Percentiles rank a stretch among this genome's conserved stretches.
These are phyloP conservation scores for Oryza glaberrima DNA, from an alignment of 176 grass and related monocot species.

Conservation along the genomic window DNA sequence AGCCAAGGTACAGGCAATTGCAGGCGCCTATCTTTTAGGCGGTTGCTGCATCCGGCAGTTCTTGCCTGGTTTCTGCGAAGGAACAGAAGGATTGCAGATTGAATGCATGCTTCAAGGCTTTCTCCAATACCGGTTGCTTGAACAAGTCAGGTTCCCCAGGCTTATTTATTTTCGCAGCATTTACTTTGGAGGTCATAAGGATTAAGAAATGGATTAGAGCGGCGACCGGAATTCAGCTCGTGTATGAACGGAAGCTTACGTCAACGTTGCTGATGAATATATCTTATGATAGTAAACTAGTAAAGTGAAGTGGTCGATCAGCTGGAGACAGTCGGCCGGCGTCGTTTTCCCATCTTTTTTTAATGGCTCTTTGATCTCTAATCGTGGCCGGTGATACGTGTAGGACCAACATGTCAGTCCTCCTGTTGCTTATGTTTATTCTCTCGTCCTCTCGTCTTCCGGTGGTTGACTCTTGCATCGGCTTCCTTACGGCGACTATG, in stretches of 20 bases:
- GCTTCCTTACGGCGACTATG: not conserved
- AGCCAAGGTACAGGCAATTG: conserved; percentile 53
- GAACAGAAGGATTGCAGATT: conserved; percentile 22
- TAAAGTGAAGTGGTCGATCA: not conserved
- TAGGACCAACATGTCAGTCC: conserved; percentile 1
- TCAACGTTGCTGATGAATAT: not conserved
- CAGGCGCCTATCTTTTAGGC: conserved; percentile 37
- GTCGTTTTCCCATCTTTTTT: not conserved
- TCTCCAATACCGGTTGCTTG: conserved; percentile 40
- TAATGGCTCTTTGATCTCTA: not conserved
- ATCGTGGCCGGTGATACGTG: conserved; percentile 1
- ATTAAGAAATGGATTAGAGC: not conserved
- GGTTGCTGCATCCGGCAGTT: conserved; percentile 42
- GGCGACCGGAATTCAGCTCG: not conserved
- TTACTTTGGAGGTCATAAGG: not conserved
- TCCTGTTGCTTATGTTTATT: not conserved
- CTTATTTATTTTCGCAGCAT: conserved; percentile 15
- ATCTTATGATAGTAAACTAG: too few species aligned
- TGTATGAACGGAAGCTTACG: conserved; percentile 13
- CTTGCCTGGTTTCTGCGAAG: conserved; percentile 68
- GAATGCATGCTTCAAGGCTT: not conserved
- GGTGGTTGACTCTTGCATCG: not conserved
- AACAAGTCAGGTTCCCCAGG: conserved; percentile 12
- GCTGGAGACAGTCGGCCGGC: not conserved
- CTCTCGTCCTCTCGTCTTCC: not conserved